Conservation (phyloP, 148 eudicot genomes). For the Camellia granthamiana region DNA sequence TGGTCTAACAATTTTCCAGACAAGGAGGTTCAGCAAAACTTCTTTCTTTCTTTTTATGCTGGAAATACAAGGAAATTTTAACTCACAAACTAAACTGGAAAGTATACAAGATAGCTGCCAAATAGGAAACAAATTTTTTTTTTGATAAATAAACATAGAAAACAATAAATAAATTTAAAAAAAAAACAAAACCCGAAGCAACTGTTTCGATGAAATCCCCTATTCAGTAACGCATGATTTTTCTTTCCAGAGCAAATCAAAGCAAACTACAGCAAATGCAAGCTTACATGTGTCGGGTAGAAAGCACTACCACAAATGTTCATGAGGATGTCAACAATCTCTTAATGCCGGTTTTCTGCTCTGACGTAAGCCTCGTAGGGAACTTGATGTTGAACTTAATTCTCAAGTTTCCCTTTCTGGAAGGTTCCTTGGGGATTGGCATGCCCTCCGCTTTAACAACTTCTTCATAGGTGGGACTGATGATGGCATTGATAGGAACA, state of each 20-base stretch:
- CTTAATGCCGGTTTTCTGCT: conserved; percentile 70
- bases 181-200: not conserved
- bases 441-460: conserved; percentile 74
- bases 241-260: conserved; percentile 25
- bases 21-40: not conserved
- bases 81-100: not conserved
- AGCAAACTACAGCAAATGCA: conserved; percentile 12
- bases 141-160: not conserved
- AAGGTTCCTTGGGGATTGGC: conserved; percentile 73
- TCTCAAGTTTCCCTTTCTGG: conserved; percentile 57
- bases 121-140: not conserved
- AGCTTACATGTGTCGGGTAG: conserved; percentile 26
- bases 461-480: conserved; percentile 64
- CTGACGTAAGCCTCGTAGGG: conserved; percentile 62
- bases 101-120: not conserved
- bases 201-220: not conserved
- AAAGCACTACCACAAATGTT: conserved; percentile 19
- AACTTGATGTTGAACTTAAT: conserved; percentile 71
- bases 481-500: conserved; percentile 49
- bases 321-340: conserved; percentile 48
- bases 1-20: not conserved
- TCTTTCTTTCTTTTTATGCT: not conserved
- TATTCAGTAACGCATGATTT: conserved; percentile 12
- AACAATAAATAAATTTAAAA: not conserved
- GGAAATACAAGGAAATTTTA: not conserved